Percentiles rank a stretch among this genome's conserved stretches.
Evolutionary conservation across 441 rosid species (phyloP).

Genomic region (Breynia disticha): DNA sequence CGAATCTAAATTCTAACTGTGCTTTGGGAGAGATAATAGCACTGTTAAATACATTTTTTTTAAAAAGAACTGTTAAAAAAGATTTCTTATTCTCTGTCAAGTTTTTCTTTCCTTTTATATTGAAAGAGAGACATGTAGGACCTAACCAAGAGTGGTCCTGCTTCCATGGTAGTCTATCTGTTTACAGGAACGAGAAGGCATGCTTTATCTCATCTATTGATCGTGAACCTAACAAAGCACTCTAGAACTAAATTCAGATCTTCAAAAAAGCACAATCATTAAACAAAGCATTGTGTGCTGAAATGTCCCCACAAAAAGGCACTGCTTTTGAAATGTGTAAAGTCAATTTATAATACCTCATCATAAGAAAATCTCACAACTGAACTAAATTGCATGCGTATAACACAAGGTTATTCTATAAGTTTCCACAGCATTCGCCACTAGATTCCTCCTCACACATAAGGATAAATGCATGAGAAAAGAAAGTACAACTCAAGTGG

Average conservation of each 20-base stretch:
- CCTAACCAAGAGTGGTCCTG: slow-evolving; percentile 1
- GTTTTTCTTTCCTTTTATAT: not conserved
- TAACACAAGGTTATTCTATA: not conserved
- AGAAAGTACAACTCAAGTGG: not conserved
- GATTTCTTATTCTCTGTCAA: not conserved
- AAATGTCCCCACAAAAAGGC: too few relatives aligned
- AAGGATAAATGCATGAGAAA: slow-evolving; percentile 4
- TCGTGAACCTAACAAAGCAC: too few relatives aligned
- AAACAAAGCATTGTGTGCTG: too few relatives aligned
- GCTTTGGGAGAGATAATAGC: too few relatives aligned
- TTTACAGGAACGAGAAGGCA: not conserved
- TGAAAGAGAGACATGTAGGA: not conserved
- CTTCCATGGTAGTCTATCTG: not conserved
- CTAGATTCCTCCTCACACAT: slow-evolving; percentile 11
- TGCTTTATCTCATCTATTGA: not conserved
- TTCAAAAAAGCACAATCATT: too few relatives aligned
- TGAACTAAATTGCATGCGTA: not conserved
- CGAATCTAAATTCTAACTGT: too few relatives aligned
- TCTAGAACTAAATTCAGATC: too few relatives aligned
- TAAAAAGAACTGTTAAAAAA: not conserved
- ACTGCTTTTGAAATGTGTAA: not conserved
- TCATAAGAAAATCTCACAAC: slow-evolving; percentile 1
- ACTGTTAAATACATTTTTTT: too few relatives aligned
- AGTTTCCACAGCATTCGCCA: slow-evolving; percentile 19
- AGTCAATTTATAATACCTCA: not conserved